Evolutionary conservation across 129 eudicot genomes (phyloP).

Genomic region (Escallonia herrerae): DNA sequence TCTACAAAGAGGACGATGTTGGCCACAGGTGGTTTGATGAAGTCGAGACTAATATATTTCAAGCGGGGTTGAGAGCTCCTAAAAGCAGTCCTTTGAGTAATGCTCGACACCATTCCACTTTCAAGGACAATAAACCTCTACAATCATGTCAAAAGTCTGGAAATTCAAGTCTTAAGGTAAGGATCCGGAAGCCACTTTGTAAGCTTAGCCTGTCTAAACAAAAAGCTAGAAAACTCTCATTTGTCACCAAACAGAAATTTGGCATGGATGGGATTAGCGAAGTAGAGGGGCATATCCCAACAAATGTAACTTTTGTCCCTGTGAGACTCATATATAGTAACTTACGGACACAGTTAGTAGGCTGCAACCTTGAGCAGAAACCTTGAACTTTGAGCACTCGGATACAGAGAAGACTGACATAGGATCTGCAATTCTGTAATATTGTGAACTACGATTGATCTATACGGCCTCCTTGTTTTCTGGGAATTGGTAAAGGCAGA

Average conservation of each 20-base stretch:
- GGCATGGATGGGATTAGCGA: background rate
- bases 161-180: background rate
- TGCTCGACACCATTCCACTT: background rate
- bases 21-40: background rate
- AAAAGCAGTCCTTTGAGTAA: conserved; percentile 26
- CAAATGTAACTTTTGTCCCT: conserved; percentile 18
- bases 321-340: conserved; percentile 24
- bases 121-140: background rate
- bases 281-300: background rate
- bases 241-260: background rate
- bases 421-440: background rate
- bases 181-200: background rate
- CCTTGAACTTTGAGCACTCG: background rate
- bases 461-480: too few relatives aligned
- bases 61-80: conserved; percentile 12
- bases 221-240: background rate
- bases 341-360: conserved; percentile 17
- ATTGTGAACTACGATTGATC: too few relatives aligned
- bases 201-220: background rate
- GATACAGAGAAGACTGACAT: conserved; percentile 1
- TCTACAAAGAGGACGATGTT: background rate
- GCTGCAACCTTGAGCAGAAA: conserved; percentile 5
- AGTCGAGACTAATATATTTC: background rate
- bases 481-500: too few relatives aligned
- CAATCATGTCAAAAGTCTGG: background rate